Percentiles rank a stretch among this genome's conserved stretches.
Evolutionary conservation across 75 land plant species (phyloP).

Genomic region (Pinus albicaulis): DNA sequence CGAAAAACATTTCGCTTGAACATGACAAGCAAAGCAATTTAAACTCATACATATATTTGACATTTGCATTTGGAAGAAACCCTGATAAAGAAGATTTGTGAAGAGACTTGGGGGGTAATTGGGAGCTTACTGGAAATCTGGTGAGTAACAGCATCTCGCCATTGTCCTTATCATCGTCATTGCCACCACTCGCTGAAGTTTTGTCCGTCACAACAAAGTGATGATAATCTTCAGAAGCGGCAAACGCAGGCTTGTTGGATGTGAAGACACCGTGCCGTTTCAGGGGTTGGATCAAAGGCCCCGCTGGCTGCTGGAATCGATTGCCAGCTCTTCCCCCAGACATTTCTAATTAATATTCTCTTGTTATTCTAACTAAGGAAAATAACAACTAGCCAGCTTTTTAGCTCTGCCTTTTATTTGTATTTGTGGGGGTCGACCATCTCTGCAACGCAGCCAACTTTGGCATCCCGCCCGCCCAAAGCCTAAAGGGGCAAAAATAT

Average conservation of each 20-base stretch:
- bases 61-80: not conserved
- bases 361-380: not conserved
- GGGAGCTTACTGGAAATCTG: constrained; percentile 1
- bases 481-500: not conserved
- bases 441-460: not conserved
- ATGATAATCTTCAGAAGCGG: constrained; percentile 11
- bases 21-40: not conserved
- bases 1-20: not conserved
- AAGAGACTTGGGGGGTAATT: not conserved
- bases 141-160: not conserved
- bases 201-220: constrained; percentile 9
- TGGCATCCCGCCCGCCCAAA: not conserved
- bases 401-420: too few species aligned
- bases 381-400: not conserved
- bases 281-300: not conserved
- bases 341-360: not conserved
- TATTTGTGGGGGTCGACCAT: not conserved
- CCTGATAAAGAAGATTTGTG: not conserved
- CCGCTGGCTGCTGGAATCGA: not conserved
- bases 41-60: not conserved
- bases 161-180: not conserved
- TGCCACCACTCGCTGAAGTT: not conserved
- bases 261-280: not conserved
- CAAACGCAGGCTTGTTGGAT: constrained; percentile 11
- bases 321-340: not conserved